Evolutionary conservation across 192 early-diverging fungal genomes (phyloP).

Genomic region (Podila epicladia): DNA sequence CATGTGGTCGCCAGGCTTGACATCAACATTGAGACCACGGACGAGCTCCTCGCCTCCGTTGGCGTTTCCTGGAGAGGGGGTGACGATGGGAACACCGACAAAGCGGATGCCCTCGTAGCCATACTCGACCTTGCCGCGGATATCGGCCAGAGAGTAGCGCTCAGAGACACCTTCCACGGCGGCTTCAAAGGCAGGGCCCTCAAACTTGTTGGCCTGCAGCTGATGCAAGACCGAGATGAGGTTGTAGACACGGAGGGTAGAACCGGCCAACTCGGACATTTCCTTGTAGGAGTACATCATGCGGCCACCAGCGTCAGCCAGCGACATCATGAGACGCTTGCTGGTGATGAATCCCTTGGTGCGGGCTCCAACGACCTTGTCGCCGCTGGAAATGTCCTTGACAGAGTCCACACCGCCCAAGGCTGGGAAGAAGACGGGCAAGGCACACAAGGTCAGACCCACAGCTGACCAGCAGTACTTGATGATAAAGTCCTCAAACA

Average conservation of each 20-base stretch:
- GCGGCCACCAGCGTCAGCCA: conserved; percentile 94
- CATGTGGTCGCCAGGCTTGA: conserved; percentile 89
- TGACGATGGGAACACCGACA: conserved; percentile 88
- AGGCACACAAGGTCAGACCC: conserved; percentile 82
- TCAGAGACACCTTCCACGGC: conserved; percentile 20
- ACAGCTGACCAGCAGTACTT: conserved; percentile 97
- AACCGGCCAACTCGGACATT: conserved; percentile 89
- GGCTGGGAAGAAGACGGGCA: conserved; percentile 88
- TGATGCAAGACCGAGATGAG: conserved; percentile 88
- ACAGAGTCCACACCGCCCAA: conserved; percentile 57
- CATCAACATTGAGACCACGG: conserved; percentile 75
- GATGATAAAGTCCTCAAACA: conserved; percentile 96
- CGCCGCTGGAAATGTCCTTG: conserved; percentile 47
- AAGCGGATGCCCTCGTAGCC: conserved; percentile 83
- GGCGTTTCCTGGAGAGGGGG: conserved; percentile 73
- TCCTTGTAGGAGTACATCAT: conserved; percentile 98
- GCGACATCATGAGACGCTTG: conserved; percentile 86
- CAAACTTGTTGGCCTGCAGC: conserved; percentile 66
- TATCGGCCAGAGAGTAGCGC: conserved; percentile 56
- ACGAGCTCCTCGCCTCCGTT: conserved; percentile 87
- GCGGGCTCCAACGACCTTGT: conserved; percentile 60
- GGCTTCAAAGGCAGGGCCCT: conserved; percentile 34
- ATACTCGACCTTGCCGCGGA: conserved; percentile 67
- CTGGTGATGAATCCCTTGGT: conserved; percentile 93
- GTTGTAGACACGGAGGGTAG: conserved; percentile 87